Percentiles rank a stretch among this genome's conserved stretches.
Evolutionary conservation across 306 rosid genomes (phyloP).

Genomic region (Prunus mira): DNA sequence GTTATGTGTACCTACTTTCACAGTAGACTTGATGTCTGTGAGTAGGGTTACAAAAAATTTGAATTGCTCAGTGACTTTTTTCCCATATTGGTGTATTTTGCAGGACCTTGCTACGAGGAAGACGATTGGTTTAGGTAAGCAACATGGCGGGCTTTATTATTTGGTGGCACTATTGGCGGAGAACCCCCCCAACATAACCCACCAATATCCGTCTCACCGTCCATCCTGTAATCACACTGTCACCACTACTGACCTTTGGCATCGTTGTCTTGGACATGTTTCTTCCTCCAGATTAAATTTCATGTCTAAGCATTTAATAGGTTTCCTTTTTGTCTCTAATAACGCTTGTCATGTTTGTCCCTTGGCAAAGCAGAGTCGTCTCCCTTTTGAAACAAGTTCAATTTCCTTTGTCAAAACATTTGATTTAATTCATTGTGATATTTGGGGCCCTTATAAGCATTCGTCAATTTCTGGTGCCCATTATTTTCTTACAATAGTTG

Average conservation of each 20-base stretch:
- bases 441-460: not conserved
- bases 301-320: not conserved
- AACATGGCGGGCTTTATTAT: not conserved
- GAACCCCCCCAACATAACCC: no score
- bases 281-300: not conserved
- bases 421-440: constrained; percentile 7
- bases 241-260: not conserved
- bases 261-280: not conserved
- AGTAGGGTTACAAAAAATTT: not conserved
- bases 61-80: not conserved
- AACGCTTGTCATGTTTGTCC: constrained; percentile 2
- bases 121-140: constrained; percentile 8
- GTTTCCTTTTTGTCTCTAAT: not conserved
- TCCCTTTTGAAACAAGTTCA: not conserved
- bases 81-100: constrained; percentile 5
- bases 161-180: not conserved
- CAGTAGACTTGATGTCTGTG: not conserved
- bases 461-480: not conserved
- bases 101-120: not conserved
- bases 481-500: constrained; percentile 3
- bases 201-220: no score
- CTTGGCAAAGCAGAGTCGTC: not conserved
- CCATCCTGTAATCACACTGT: not conserved
- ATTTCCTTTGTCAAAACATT: not conserved
- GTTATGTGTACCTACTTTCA: not conserved